phyloP scores from a whole-genome alignment of 495 filamentous ascomycete species.

The Talaromyces trachyspermus region DNA sequence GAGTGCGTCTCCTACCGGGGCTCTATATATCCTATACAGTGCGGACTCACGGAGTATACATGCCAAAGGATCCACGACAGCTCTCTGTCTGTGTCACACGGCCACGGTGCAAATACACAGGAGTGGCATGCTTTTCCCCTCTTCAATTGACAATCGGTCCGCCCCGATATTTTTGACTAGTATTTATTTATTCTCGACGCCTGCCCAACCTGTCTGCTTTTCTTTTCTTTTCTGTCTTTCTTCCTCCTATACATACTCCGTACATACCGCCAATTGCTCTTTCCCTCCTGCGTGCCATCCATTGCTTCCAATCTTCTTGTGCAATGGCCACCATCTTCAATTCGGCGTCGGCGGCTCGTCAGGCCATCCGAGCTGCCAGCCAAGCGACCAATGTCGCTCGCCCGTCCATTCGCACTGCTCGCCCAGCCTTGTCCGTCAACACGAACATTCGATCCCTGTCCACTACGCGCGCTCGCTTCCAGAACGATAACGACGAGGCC shows the following conservation, averaged over 20 bases:
- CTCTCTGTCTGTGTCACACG: too few species aligned
- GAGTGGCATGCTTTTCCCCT: too few species aligned
- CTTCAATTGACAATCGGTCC: background rate
- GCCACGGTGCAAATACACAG: too few species aligned
- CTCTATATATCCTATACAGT: too few species aligned
- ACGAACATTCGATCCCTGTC: slow-evolving; percentile 22
- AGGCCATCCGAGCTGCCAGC: slow-evolving; percentile 21
- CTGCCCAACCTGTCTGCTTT: background rate
- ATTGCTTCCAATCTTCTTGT: background rate
- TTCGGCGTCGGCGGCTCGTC: slow-evolving; percentile 22
- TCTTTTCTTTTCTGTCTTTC: background rate
- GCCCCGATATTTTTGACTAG: too few species aligned
- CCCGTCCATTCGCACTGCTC: slow-evolving; percentile 14
- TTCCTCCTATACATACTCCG: background rate
- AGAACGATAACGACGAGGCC: slow-evolving; percentile 19
- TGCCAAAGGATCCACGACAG: too few species aligned
- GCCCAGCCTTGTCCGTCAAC: slow-evolving; percentile 8
- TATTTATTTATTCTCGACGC: background rate
- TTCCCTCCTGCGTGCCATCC: background rate
- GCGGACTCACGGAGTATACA: too few species aligned
- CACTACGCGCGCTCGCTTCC: slow-evolving; percentile 20
- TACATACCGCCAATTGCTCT: background rate
- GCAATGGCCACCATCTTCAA: slow-evolving; percentile 25
- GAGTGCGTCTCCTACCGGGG: too few species aligned
- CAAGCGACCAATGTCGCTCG: slow-evolving; percentile 16